Evolutionary conservation across 164 flowering plant genomes (phyloP), one percentile per base, ranked within the genome.

Genomic region (Tetrastigma voinierianum): DNA sequence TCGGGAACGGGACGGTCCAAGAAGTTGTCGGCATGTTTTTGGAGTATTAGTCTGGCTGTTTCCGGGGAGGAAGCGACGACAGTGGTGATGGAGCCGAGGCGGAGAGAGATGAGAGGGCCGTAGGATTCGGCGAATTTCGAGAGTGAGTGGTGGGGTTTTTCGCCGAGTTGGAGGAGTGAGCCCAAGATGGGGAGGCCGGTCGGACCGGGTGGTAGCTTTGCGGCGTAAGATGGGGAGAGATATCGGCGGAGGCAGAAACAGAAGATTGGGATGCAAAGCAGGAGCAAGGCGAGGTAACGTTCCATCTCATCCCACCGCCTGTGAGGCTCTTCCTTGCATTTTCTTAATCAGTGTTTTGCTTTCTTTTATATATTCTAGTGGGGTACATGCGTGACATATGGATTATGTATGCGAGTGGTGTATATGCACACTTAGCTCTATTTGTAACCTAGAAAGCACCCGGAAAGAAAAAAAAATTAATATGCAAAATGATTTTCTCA

Each of bases 91-190:
- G 59, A 54, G 53, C 80, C 77, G 4, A 77, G 65, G 40, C 67
- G 73, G 61, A 77, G 66, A 13, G 74, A n/a, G 56, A 77, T 70
- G 52, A 77, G 67, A 0, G 77, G 77, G 65, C 77, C 77, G 24
- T 77, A 19, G 58, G 18, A 3, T 19, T 64, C 59, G 24, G 80
- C 66, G 17, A 69, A 19, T n/a, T 54, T 15, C 11, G 51, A 43
- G 46, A 77, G 64, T 17, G 66, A 20, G 17, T 64, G 49, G 61
- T 77, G 74, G 23, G 75, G 80, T 11, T 32, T 19, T 19, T 64
- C 2, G 10, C 77, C 80, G 2, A 77, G 71, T 10, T 57, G 55
- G 40, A 46, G 71, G 60, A 77, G 72, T 55, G 62, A 57, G 2
- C 80, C 80, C 12, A 77, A 1, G 11, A 77, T 54, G 4, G 80